phyloP scores from a whole-genome alignment of 441 rosid genomes.

The Populus hybrid region DNA sequence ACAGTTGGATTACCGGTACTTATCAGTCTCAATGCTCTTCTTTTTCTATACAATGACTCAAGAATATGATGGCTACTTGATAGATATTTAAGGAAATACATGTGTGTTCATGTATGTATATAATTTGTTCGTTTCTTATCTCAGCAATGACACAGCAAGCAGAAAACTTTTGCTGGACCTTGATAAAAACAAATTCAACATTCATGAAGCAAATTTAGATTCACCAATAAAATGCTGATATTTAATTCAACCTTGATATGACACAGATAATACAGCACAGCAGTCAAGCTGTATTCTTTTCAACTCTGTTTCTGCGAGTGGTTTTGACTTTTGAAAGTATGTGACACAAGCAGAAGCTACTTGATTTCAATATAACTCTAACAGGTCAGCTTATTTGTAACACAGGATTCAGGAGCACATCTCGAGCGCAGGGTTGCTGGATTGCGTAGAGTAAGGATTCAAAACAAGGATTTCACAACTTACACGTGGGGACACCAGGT shows the following conservation, averaged over 20 bases:
- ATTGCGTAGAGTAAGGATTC: constrained; percentile 39
- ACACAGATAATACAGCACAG: not conserved
- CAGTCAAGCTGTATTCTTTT: not conserved
- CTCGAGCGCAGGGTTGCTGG: constrained; percentile 59
- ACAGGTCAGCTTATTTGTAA: constrained; percentile 10
- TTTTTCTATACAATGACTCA: not conserved
- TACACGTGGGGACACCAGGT: constrained; percentile 77
- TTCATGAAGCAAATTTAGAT: not conserved
- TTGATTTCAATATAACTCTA: too few relatives aligned
- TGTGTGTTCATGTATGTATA: not conserved
- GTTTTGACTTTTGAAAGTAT: not conserved
- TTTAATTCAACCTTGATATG: not conserved
- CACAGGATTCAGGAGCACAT: constrained; percentile 65
- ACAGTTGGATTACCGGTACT: constrained; percentile 73
- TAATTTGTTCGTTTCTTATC: not conserved
- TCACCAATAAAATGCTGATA: not conserved
- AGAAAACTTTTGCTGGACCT: not conserved
- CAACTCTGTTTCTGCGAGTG: not conserved
- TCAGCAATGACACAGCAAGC: not conserved
- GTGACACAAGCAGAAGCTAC: not conserved
- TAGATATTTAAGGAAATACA: not conserved
- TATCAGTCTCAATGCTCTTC: constrained; percentile 15
- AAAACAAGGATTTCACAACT: constrained; percentile 35
- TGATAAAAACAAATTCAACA: not conserved
- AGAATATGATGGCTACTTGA: constrained; percentile 2